These are phyloP conservation scores for Vitis amurensis DNA, from an alignment of 164 flowering plant species.

Conservation along the genomic window DNA sequence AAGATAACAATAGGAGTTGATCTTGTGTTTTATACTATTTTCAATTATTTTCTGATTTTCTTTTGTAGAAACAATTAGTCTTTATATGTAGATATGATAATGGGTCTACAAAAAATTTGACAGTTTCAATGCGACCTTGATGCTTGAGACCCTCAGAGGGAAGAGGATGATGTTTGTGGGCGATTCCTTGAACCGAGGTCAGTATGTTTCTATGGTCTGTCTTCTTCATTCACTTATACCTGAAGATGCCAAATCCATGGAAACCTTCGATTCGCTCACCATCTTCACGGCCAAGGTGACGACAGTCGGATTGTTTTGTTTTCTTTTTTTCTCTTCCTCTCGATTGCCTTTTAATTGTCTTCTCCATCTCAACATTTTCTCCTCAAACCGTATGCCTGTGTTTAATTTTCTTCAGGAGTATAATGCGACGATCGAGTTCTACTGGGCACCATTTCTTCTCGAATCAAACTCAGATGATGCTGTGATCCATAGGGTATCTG, in stretches of 20 bases:
- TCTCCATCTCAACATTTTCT: not conserved
- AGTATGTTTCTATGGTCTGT: slow-evolving; percentile 83
- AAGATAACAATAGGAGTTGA: no score
- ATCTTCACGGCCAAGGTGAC: slow-evolving; percentile 76
- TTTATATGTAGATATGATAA: no score
- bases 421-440: slow-evolving; percentile 92
- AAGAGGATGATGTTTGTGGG: slow-evolving; percentile 94
- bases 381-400: no score
- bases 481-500: slow-evolving; percentile 52
- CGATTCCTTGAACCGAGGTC: slow-evolving; percentile 86
- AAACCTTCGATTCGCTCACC: slow-evolving; percentile 64
- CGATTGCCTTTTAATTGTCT: not conserved
- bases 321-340: not conserved
- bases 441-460: slow-evolving; percentile 94
- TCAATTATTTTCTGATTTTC: no score
- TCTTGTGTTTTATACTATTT: no score
- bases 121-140: slow-evolving; percentile 88
- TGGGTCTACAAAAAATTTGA: not conserved
- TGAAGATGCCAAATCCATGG: slow-evolving; percentile 65
- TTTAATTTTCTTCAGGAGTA: slow-evolving; percentile 50
- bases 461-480: slow-evolving; percentile 84
- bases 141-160: slow-evolving; percentile 83
- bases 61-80: no score
- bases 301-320: not conserved
- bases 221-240: slow-evolving; percentile 79